A percentile compares a stretch with the other conserved stretches of the same genome.
Evolutionary conservation across 192 early-diverging fungal species (phyloP).

Genomic region (Coemansia guatemalensis): DNA sequence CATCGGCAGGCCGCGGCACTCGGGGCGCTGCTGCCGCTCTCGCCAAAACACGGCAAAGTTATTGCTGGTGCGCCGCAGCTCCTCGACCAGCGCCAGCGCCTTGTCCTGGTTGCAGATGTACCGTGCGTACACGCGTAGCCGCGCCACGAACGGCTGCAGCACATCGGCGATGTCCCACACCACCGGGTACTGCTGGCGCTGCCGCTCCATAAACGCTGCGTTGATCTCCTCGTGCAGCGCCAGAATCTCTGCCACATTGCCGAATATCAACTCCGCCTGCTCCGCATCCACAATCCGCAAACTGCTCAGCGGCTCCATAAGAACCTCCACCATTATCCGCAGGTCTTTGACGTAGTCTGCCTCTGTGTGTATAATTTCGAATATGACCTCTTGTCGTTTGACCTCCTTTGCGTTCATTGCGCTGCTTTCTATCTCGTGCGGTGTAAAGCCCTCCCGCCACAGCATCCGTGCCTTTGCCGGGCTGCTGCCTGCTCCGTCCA

Average conservation of each 20-base stretch:
- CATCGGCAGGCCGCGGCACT: slow-evolving; percentile 57
- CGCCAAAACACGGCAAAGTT: slow-evolving; percentile 54
- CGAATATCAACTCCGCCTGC: slow-evolving; percentile 54
- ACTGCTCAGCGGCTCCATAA: slow-evolving; percentile 47
- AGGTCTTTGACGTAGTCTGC: slow-evolving; percentile 89
- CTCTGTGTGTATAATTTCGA: slow-evolving; percentile 90
- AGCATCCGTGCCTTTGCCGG: slow-evolving; percentile 55
- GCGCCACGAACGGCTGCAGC: slow-evolving; percentile 52
- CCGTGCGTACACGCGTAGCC: slow-evolving; percentile 51
- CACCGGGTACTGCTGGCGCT: slow-evolving; percentile 57
- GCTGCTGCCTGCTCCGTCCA: slow-evolving; percentile 16
- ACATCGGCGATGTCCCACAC: slow-evolving; percentile 57
- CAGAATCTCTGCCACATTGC: slow-evolving; percentile 55
- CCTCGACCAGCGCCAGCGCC: slow-evolving; percentile 53
- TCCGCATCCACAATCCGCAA: slow-evolving; percentile 51
- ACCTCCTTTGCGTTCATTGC: slow-evolving; percentile 67
- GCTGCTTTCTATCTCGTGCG: slow-evolving; percentile 59
- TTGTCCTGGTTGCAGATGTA: slow-evolving; percentile 62
- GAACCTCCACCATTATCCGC: slow-evolving; percentile 74
- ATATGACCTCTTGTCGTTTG: slow-evolving; percentile 93
- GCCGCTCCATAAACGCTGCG: slow-evolving; percentile 56
- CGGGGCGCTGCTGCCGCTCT: slow-evolving; percentile 52
- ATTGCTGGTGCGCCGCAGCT: slow-evolving; percentile 46
- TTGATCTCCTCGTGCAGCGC: slow-evolving; percentile 56
- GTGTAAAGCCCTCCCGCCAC: slow-evolving; percentile 56